Conservation (phyloP, 768 basidiomycete genomes). For the Russula lepida region DNA sequence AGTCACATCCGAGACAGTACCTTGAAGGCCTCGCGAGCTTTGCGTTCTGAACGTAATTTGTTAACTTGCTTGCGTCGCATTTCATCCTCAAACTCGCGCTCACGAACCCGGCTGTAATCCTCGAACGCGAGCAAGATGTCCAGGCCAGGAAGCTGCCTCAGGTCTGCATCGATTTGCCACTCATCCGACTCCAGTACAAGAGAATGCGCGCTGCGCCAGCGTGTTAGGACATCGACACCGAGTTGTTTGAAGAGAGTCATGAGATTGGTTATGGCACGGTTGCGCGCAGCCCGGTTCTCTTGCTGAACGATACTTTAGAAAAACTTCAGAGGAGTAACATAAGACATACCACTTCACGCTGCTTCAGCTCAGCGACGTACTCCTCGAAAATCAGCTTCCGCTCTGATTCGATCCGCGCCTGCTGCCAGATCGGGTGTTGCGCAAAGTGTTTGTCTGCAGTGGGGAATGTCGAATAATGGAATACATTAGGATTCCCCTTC, state of each 20-base stretch:
- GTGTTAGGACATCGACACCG: conserved; percentile 85
- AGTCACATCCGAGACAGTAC: conserved; percentile 31
- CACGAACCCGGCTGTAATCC: conserved; percentile 83
- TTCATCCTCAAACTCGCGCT: conserved; percentile 87
- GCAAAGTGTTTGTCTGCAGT: conserved; percentile 84
- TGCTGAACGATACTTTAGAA: conserved; percentile 38
- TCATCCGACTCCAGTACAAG: conserved; percentile 68
- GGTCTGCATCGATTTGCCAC: conserved; percentile 68
- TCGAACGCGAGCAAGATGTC: conserved; percentile 93
- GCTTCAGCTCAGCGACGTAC: conserved; percentile 77
- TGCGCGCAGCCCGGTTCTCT: conserved; percentile 67
- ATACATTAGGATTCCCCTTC: conserved; percentile 78
- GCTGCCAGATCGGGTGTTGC: conserved; percentile 87
- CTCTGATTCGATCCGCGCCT: conserved; percentile 78
- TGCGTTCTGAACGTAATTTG: conserved; percentile 76
- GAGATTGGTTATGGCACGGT: conserved; percentile 76
- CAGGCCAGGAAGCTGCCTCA: conserved; percentile 77
- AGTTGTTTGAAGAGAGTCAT: conserved; percentile 79
- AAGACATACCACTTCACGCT: conserved; percentile 74
- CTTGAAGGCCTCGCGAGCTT: conserved; percentile 87
- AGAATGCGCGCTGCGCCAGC: conserved; percentile 81
- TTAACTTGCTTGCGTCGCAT: conserved; percentile 73
- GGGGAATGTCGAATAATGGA: conserved; percentile 84
- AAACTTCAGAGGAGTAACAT: neutral
- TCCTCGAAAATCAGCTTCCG: conserved; percentile 86